Base-by-base conservation (phyloP, 1,139 yeast genomes). In the Suhomyces coccinellae region DNA sequence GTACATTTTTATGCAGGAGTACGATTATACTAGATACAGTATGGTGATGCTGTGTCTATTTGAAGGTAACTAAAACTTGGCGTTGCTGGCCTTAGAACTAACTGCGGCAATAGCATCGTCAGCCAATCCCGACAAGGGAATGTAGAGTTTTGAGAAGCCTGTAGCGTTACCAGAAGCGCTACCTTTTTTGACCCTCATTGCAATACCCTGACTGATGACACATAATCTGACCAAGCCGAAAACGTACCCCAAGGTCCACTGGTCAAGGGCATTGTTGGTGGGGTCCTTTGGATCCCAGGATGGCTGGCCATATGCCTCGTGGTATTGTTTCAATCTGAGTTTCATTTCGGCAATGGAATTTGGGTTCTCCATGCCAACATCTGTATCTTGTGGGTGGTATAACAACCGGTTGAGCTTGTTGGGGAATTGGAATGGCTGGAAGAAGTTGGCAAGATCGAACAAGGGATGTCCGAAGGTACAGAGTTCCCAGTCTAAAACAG, bases 381-480 rank as follows among this genome's bases (percentile, higher is more conserved):
- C 56, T 1, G 69, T 62, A n/a, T 62, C 55, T 17, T 61, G 52
- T 0, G 75, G 74, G 12, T 55, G 51, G 52, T 52, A 66, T 35
- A 71, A 51, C 50, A 65, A 47, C 30, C 46, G 43, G 48, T 71
- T 71, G 45, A 73, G 55, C 32, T 58, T 42, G 35, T 63, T 58
- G 0, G 85, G 80, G 49, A 80, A 58, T 46, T 71, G 74, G 59
- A 75, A 81, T 4, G 85, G 82, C 53, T 82, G 87, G 28, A 82
- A 63, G 38, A 81, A 69, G 54, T 83, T 83, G 17, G 85, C 80
- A 42, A 83, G 64, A 53, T 83, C 88, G 45, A 83, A 82, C 43
- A 82, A 61, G 1, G 87, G 87, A 52, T 82, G 85, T 0, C 88
- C 88, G 51, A 80, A 70, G 0, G 87, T 83, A 54, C 87, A 81